Conservation (phyloP, 192 early-diverging fungal genomes). For the Gigaspora rosea region DNA sequence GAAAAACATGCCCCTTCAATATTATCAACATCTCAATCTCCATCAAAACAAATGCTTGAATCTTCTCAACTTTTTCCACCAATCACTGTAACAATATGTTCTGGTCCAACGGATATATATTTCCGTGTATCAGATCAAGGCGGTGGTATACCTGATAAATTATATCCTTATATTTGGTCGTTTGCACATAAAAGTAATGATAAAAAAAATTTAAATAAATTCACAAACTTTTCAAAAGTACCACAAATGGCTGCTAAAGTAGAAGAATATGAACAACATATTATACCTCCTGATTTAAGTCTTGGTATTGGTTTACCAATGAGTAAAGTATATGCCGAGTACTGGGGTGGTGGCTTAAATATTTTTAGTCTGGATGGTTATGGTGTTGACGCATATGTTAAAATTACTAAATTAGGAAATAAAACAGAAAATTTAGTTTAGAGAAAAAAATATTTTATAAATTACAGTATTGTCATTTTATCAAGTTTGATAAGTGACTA, state of each 20-base stretch:
- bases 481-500: no score
- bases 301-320: conserved; percentile 93
- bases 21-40: conserved; percentile 20
- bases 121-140: conserved; percentile 95
- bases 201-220: conserved; percentile 53
- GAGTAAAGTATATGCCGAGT: conserved; percentile 89
- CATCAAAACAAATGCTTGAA: background rate
- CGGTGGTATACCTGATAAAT: conserved; percentile 74
- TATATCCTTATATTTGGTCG: conserved; percentile 79
- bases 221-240: conserved; percentile 73
- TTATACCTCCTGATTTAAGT: conserved; percentile 41
- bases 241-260: conserved; percentile 79
- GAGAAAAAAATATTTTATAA: background rate
- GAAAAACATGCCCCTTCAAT: conserved; percentile 45
- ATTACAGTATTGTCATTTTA: no score
- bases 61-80: conserved; percentile 59
- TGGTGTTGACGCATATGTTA: conserved; percentile 91
- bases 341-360: conserved; percentile 90
- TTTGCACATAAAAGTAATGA: conserved; percentile 45
- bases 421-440: conserved; percentile 55
- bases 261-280: conserved; percentile 54
- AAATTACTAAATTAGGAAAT: conserved; percentile 73
- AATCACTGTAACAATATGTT: conserved; percentile 82
- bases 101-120: conserved; percentile 70
- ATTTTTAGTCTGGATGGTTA: conserved; percentile 83